Evolutionary conservation across 116 monocot genomes (phyloP), one percentile per base, ranked within the genome.

Genomic region (Papilionanthe hybrid): DNA sequence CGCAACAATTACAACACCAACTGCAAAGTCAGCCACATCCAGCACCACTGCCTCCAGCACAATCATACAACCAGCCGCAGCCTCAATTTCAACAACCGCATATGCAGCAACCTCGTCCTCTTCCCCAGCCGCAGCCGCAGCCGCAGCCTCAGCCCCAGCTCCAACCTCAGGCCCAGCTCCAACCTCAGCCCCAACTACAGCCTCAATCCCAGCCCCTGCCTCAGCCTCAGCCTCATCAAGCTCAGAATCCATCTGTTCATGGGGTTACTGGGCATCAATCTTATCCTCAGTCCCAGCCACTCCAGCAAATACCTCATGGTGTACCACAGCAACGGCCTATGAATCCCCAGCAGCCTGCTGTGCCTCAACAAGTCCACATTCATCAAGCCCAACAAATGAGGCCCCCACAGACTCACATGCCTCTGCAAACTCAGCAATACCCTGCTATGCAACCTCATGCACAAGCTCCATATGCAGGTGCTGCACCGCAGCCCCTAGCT

Each of bases 221-320:
- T 4, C 89, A 84, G 49, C 44, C 78, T 25, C 85, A 79, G 42
- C 13, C 77, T 32, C 81, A 79, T 25, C 77, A 79, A 63, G 9
- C 63, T 28, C 79, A 72, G 27, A 77, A 85, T 48, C 81, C 82
- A 22, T 68, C 86, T 22, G 78, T 30, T 74, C 83, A 79, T 79
- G 77, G 86, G 6, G 88, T 88, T 10, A 77, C 88, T 28, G 90
- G 90, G 19, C 79, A 88, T 41, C 88, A 87, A 19, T 88, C 91
- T 77, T 85, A 85, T 79, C 87, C 83, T 72, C 92, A 87, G 75
- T 79, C 85, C 77, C 87, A 86, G 68, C 42, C 75, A 0, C 50
- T 76, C 27, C 84, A 82, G 49, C 87, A 81, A 50, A 55, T 75
- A 43, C 72, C 77, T 17, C 55, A 79, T 55, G 85, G 86, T 30